Base-by-base conservation (phyloP, 1,284 basidiomycete genomes). In the Tilletiaria anomala region DNA sequence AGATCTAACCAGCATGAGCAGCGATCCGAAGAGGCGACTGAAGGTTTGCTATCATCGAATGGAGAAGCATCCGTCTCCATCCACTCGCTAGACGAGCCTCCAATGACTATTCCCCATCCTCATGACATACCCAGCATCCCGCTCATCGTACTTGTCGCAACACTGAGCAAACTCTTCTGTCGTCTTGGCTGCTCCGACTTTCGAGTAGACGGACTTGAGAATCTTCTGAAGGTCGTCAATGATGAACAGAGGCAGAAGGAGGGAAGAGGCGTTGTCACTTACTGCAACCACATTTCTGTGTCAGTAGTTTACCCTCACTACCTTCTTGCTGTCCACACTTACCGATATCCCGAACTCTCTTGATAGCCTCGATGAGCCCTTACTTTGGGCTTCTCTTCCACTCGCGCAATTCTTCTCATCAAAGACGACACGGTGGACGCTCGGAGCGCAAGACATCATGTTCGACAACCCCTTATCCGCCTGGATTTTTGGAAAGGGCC, bases 371-470 rank as follows among this genome's bases (percentile, higher is more conserved):
- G 20, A 31, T n/a, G 42, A 24, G 36, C 32, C 32, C n/a, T 16
- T 26, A 19, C 15, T 36, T 22, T 37, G 40, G 35, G 26, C 21
- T 14, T 24, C 33, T 4, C 15, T 31, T 6, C 40, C 32, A 16
- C 34, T 35, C 17, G 12, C 15, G 5, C 14, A 26, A 17, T 15
- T 10, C 5, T 11, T 20, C 2, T 17, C 32, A 11, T 32, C 14
- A 12, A 15, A 16, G 20, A 79, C 74, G 22, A 82, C 75, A 20
- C 74, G 87, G 40, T 91, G 86, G 85, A 79, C 83, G 3, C 73
- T 87, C 12, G 84, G 83, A 42, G 89, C 91, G 2, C 81, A 82
- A 15, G 91, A 97, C 51, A 81, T 97, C 61, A 82, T 94, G 74
- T 97, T 96, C 70, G 94, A 83, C 5, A 93, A 88, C 69, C 78